Base-by-base conservation (phyloP, 768 basidiomycete genomes). In the Pleurotus sapidus region DNA sequence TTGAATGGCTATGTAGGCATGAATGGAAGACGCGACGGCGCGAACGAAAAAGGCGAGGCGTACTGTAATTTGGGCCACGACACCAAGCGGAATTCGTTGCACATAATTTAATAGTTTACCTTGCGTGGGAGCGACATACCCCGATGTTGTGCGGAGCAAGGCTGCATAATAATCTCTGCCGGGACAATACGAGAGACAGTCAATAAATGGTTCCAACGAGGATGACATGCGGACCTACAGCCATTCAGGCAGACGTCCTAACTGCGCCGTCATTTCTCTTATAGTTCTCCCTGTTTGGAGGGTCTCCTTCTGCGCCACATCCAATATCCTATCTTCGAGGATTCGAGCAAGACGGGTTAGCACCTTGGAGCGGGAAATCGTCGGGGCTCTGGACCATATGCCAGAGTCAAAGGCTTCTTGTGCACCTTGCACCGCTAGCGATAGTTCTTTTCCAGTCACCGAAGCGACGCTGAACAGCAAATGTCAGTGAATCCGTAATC, bases 11-110 rank as follows among this genome's bases (percentile, higher is more conserved):
- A 59, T 46, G 5, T 23, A 37, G 9, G 8, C 49, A 42, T 34
- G 12, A 18, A 54, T 37, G 34, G 25, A 24, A 14, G 50, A 59
- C 37, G 51, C 5, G 23, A 37, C 9, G 20, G 25, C 45, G 20
- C 23, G 3, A 12, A 14, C 50, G 20, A 8, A 37, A 37, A 12
- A 24, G n/a, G 25, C 55, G 5, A 11, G 24, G 56, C 79, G 67
- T 57, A 91, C 91, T 12, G 90, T 93, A 23, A 95, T 89, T 67
- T 94, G 91, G 0, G 87, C 92, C 39, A 93, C 90, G n/a, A 93
- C 92, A 9, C 93, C 93, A 0, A 95, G 79, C 0, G 93, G 91
- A 9, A 91, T 77, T 12, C 93, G 81, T 49, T 84, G 81, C 4
- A 94, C 86, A 67, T 90, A 87, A 64, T 93, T 94, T 37, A 93